Evolutionary conservation across 768 basidiomycete genomes (phyloP).

Genomic region (Lactarius hengduanensis): DNA sequence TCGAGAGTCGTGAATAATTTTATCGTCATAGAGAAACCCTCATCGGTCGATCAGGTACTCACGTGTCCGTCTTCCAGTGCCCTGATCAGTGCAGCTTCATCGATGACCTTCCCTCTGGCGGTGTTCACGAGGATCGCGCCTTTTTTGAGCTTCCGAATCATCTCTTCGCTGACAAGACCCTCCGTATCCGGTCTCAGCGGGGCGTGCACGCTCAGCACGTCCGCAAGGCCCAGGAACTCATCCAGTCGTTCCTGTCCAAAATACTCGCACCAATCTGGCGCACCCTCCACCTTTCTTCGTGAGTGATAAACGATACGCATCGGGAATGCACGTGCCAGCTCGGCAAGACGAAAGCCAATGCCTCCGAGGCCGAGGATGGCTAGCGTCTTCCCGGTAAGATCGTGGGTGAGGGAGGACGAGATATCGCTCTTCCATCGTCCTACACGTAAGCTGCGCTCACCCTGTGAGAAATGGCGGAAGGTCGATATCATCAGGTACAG

Average conservation of each 20-base stretch:
- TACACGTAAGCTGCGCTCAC: constrained; percentile 55
- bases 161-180: constrained; percentile 68
- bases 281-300: constrained; percentile 53
- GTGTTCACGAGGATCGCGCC: constrained; percentile 83
- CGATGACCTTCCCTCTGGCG: constrained; percentile 86
- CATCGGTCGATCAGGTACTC: constrained; percentile 35
- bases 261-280: constrained; percentile 77
- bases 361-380: constrained; percentile 77
- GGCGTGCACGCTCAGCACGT: constrained; percentile 85
- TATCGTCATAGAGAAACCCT: neutral
- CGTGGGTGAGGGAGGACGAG: constrained; percentile 50
- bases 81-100: constrained; percentile 82
- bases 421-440: constrained; percentile 61
- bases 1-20: neutral
- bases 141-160: constrained; percentile 74
- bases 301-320: constrained; percentile 89
- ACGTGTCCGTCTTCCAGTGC: constrained; percentile 89
- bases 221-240: constrained; percentile 64
- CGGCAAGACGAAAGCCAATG: constrained; percentile 68
- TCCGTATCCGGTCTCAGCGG: constrained; percentile 75
- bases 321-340: constrained; percentile 74
- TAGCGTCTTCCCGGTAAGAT: constrained; percentile 65
- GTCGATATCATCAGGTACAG: constrained; percentile 80
- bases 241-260: constrained; percentile 55
- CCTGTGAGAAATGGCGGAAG: constrained; percentile 66